These are phyloP conservation scores for Epicoccum nigrum DNA, from an alignment of 2,329 filamentous ascomycete species.

Conservation along the genomic window DNA sequence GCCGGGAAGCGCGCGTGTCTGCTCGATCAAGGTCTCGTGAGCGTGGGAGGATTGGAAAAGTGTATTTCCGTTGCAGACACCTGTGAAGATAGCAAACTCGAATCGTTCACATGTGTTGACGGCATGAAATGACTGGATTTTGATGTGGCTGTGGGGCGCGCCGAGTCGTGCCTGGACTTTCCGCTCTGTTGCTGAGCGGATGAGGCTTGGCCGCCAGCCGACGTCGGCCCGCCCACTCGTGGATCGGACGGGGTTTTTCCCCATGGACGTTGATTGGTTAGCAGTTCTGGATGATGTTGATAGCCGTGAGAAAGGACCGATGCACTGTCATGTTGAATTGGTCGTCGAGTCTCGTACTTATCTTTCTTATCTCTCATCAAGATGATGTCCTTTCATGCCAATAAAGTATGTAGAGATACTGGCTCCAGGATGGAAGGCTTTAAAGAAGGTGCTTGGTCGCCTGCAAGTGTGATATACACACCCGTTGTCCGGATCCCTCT, in stretches of 20 bases:
- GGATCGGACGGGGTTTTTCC: background rate
- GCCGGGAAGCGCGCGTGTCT: too few relatives aligned
- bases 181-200: background rate
- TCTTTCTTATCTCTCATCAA: slow-evolving; percentile 17
- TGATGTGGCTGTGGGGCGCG: background rate
- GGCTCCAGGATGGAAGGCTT: background rate
- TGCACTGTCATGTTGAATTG: background rate
- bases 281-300: background rate
- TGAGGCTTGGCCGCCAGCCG: slow-evolving; percentile 3
- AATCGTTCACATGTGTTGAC: slow-evolving; percentile 2
- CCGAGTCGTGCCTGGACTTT: slow-evolving; percentile 1
- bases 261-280: slow-evolving; percentile 11
- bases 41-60: background rate
- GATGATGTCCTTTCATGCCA: background rate
- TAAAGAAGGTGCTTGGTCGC: slow-evolving; percentile 4
- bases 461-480: background rate
- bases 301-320: slow-evolving; percentile 7
- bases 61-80: background rate
- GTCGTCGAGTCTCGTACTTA: slow-evolving; percentile 15
- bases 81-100: slow-evolving; percentile 1
- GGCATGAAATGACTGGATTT: slow-evolving; percentile 9
- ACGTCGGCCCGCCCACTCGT: slow-evolving; percentile 14
- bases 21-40: background rate
- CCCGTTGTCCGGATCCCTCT: background rate
- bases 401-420: background rate